phyloP scores from a whole-genome alignment of 805 yeast species.

The Brettanomyces naardenensis region DNA sequence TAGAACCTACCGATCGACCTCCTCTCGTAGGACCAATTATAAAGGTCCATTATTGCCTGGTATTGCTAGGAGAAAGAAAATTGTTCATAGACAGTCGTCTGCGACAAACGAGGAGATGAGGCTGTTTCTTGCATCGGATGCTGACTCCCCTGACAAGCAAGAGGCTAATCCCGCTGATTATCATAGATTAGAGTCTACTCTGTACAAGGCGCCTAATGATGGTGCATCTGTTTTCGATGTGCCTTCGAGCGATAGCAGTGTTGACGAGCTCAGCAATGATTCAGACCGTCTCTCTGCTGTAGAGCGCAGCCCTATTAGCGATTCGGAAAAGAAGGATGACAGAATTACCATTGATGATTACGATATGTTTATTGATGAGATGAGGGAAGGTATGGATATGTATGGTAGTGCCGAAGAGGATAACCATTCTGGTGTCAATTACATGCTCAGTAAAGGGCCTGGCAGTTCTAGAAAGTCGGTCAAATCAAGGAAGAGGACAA shows the following conservation, averaged over 20 bases:
- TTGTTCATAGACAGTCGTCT: background rate
- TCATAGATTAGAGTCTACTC: background rate
- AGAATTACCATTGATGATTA: conserved; percentile 6
- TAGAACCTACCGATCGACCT: background rate
- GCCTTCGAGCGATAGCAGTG: background rate
- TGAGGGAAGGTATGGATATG: conserved; percentile 4
- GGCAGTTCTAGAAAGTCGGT: background rate
- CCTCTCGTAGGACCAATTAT: background rate
- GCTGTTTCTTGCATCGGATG: conserved; percentile 4
- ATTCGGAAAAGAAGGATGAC: conserved; percentile 5
- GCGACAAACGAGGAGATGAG: background rate
- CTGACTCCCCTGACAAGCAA: conserved; percentile 2
- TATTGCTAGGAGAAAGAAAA: conserved; percentile 12
- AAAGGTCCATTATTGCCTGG: conserved; percentile 6
- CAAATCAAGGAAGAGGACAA: background rate
- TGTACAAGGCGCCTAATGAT: background rate
- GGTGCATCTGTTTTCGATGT: background rate
- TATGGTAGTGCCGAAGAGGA: conserved; percentile 23
- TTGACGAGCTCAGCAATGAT: background rate
- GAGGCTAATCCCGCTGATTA: conserved; percentile 3
- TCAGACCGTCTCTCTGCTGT: too few species aligned
- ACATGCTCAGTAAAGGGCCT: conserved; percentile 12
- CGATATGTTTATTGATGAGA: conserved; percentile 4
- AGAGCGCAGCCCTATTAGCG: conserved; percentile 1
- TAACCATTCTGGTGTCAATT: conserved; percentile 17